Conservation (phyloP, 352 stramenopile genomes). For the Pythium vanterpoolii region DNA sequence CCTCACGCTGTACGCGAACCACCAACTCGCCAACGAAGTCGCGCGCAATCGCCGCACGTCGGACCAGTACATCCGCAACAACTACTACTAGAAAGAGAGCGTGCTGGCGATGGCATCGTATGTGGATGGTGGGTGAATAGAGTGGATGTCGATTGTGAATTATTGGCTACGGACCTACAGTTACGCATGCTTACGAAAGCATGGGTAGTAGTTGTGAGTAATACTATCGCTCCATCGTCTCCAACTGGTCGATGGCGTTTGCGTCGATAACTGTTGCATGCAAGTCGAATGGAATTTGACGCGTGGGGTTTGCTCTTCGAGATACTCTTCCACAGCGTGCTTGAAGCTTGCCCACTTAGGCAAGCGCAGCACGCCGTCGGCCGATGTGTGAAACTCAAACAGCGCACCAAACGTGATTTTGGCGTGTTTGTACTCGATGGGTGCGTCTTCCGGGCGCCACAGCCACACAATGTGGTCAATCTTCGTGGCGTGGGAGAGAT, state of each 20-base stretch:
- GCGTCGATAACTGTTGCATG: conserved; percentile 1
- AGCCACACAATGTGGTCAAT: not conserved
- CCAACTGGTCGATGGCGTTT: not conserved
- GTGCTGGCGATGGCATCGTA: too few species aligned
- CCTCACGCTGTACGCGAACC: conserved; percentile 67
- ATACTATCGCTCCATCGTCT: not conserved
- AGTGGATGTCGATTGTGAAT: too few species aligned
- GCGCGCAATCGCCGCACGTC: conserved; percentile 79
- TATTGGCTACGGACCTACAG: too few species aligned
- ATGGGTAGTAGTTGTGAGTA: too few species aligned
- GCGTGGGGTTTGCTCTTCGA: conserved; percentile 6
- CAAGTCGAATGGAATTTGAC: not conserved
- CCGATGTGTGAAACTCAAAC: not conserved
- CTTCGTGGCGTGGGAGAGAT: conserved; percentile 6
- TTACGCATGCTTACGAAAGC: too few species aligned
- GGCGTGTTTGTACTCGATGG: not conserved
- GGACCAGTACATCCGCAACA: conserved; percentile 85
- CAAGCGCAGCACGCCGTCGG: not conserved
- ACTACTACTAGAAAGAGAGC: conserved; percentile 80
- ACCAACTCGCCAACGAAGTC: conserved; percentile 80
- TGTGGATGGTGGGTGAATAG: too few species aligned
- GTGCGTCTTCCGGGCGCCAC: not conserved
- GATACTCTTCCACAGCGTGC: not conserved
- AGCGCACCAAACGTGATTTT: not conserved
- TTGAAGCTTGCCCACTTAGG: not conserved